phyloP scores from a whole-genome alignment of 495 filamentous ascomycete genomes.

The Astrothelium macrocarpum region DNA sequence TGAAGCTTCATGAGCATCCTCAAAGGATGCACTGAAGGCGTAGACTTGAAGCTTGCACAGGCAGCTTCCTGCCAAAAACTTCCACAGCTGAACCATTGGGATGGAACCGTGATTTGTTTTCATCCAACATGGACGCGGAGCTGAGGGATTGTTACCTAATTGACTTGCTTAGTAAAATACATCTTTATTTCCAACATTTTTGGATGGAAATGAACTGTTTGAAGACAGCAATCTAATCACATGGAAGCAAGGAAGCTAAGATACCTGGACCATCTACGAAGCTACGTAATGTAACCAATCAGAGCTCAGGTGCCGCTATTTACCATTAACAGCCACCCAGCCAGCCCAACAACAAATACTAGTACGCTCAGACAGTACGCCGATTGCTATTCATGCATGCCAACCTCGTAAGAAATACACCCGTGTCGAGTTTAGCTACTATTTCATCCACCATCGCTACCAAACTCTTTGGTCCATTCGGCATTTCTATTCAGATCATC shows the following conservation, averaged over 20 bases:
- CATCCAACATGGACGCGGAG: too few species aligned
- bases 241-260: too few species aligned
- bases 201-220: too few species aligned
- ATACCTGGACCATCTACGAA: too few species aligned
- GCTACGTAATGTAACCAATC: too few species aligned
- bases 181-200: too few species aligned
- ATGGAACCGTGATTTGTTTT: too few species aligned
- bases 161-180: too few species aligned
- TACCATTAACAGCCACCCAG: not conserved
- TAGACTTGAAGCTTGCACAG: not conserved
- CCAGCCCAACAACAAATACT: not conserved
- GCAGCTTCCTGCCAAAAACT: not conserved
- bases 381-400: not conserved
- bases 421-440: not conserved
- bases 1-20: not conserved
- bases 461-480: constrained; percentile 95
- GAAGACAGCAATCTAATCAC: too few species aligned
- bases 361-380: not conserved
- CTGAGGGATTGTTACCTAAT: too few species aligned
- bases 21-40: not conserved
- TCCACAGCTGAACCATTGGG: not conserved
- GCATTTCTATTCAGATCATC: constrained; percentile 75
- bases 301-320: not conserved
- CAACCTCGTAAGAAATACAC: not conserved
- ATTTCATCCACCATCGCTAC: constrained; percentile 66